phyloP scores from a whole-genome alignment of 768 basidiomycete species.

The Pulveroboletus sp. region DNA sequence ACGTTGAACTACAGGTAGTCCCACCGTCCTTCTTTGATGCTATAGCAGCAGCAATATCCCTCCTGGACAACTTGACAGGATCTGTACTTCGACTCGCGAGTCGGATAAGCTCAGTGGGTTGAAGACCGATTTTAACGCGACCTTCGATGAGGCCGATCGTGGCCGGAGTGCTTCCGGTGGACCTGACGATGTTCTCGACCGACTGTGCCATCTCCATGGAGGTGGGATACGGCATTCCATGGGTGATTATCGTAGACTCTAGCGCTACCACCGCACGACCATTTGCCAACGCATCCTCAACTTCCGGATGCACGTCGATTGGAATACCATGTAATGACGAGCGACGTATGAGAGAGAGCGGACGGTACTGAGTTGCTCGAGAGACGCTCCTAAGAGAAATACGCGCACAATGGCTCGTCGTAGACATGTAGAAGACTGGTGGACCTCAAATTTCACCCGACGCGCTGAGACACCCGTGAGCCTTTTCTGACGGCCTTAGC shows the following conservation, averaged over 20 bases:
- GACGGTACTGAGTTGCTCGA: constrained; percentile 4
- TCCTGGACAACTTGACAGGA: constrained; percentile 66
- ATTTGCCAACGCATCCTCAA: constrained; percentile 68
- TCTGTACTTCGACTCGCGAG: constrained; percentile 52
- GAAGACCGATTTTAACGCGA: constrained; percentile 81
- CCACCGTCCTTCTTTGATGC: constrained; percentile 71
- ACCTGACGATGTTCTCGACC: constrained; percentile 70
- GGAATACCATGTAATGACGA: constrained; percentile 17
- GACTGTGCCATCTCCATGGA: constrained; percentile 68
- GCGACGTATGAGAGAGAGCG: not conserved
- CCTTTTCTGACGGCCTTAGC: not conserved
- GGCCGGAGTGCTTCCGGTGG: constrained; percentile 77
- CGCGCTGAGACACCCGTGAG: not conserved
- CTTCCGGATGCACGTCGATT: constrained; percentile 79
- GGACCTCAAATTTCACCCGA: too few species aligned
- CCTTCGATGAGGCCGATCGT: constrained; percentile 85
- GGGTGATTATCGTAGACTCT: constrained; percentile 88
- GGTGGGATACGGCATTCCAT: constrained; percentile 82
- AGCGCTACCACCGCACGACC: constrained; percentile 78
- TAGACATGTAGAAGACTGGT: constrained; percentile 14
- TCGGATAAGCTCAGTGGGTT: constrained; percentile 55
- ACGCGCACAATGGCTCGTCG: constrained; percentile 3
- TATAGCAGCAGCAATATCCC: constrained; percentile 77
- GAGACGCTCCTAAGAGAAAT: not conserved
- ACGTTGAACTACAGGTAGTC: constrained; percentile 69